Base-by-base conservation (phyloP, 129 eudicot species). In the Oenanthe sinensis region DNA sequence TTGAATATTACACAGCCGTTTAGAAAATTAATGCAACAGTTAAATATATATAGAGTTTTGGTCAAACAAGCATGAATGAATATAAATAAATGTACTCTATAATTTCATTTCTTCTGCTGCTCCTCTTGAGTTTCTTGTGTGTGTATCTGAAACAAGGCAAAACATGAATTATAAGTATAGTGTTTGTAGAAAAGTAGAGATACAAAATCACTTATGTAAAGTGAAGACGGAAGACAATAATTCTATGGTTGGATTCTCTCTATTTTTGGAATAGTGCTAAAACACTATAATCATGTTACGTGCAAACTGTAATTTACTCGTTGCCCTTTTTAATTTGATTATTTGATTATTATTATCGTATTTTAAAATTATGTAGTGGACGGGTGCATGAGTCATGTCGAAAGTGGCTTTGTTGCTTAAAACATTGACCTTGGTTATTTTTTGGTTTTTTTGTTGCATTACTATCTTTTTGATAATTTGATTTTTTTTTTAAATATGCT, bases 41-140 rank as follows among this genome's bases (percentile, higher is more conserved):
- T n/a, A 60, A n/a, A 60, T 58, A 60, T 58, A 58, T 9, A 24
- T n/a, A 60, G 33, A 60, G 33, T 68, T 68, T n/a, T 68, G 8
- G 73, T 68, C 73, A 68, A 67, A 68, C 73, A 68, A 68, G 73
- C 68, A 60, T 60, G n/a, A n/a, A n/a, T 60, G 2, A 3, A 8
- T 33, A 33, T 33, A 33, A 33, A 33, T 33, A 33, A 33, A 33
- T 33, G 36, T 33, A 33, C 36, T 33, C 36, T 33, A 33, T 33
- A 33, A 33, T 33, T 33, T 33, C 36, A 33, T 33, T 33, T 8
- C 33, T 58, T 58, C 15, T 58, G 6, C 8, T 58, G 14, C 65
- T 58, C 11, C 14, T 0, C 30, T 22, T 60, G 33, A n/a, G 68
- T 24, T 55, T 20, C 65, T 55, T 58, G 33, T 60, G 33, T 60